These are phyloP conservation scores for Westerdykella ornata DNA, from an alignment of 2,329 filamentous ascomycete genomes.

Conservation along the genomic window DNA sequence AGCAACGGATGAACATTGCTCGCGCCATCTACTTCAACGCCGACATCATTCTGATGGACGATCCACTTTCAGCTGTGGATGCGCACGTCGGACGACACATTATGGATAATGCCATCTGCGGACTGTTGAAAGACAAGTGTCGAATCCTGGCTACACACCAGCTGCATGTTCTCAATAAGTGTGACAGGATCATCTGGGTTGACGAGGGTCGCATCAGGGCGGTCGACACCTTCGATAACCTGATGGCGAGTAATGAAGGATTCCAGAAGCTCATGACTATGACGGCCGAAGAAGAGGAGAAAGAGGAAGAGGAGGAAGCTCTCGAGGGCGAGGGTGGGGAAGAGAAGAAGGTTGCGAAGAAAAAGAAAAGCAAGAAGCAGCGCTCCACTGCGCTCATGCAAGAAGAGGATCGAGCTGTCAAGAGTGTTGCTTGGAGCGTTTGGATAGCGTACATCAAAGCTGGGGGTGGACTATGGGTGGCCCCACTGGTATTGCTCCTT, in stretches of 20 bases:
- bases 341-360: constrained; percentile 48
- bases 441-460: constrained; percentile 72
- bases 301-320: constrained; percentile 44
- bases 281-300: constrained; percentile 57
- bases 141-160: constrained; percentile 91
- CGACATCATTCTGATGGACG: constrained; percentile 58
- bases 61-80: constrained; percentile 54
- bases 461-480: constrained; percentile 64
- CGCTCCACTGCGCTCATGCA: constrained; percentile 63
- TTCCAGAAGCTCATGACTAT: constrained; percentile 81
- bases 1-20: constrained; percentile 91
- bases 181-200: constrained; percentile 90
- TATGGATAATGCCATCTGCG: constrained; percentile 90
- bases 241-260: constrained; percentile 70
- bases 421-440: constrained; percentile 72
- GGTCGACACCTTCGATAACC: constrained; percentile 80
- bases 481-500: constrained; percentile 56
- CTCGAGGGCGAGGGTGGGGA: constrained; percentile 46
- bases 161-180: constrained; percentile 82
- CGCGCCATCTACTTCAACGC: constrained; percentile 63
- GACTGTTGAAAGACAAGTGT: constrained; percentile 80
- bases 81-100: constrained; percentile 61
- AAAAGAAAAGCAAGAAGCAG: constrained; percentile 40
- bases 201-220: constrained; percentile 77
- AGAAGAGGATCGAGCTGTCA: constrained; percentile 61